A percentile compares a stretch with the other conserved stretches of the same genome.
These are phyloP conservation scores for Curvularia eragrostidis DNA, from an alignment of 2,329 filamentous ascomycete genomes.

Conservation along the genomic window DNA sequence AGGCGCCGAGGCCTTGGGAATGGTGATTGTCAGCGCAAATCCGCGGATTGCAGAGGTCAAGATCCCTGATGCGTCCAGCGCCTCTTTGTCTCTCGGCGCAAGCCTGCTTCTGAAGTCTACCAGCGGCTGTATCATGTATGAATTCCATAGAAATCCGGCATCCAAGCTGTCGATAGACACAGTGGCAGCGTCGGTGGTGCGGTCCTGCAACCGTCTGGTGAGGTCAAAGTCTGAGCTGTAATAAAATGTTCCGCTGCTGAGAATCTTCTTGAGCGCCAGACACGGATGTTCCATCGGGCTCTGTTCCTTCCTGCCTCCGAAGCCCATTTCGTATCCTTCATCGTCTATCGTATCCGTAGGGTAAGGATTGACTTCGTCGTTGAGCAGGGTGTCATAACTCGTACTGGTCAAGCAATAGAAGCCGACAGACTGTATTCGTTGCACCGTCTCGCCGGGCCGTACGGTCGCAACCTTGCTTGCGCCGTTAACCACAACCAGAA, in stretches of 20 bases:
- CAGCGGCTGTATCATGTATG: constrained; percentile 94
- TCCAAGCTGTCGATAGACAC: constrained; percentile 95
- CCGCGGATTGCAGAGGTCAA: constrained; percentile 93
- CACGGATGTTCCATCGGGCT: constrained; percentile 84
- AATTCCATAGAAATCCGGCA: constrained; percentile 95
- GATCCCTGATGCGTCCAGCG: constrained; percentile 85
- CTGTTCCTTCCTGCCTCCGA: constrained; percentile 68
- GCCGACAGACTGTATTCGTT: constrained; percentile 84
- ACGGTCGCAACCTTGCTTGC: constrained; percentile 80
- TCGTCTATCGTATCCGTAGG: constrained; percentile 60
- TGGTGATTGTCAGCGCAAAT: constrained; percentile 85
- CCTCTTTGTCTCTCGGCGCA: constrained; percentile 73
- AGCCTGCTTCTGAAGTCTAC: constrained; percentile 87
- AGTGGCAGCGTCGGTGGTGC: constrained; percentile 76
- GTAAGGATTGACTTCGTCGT: constrained; percentile 64
- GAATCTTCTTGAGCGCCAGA: constrained; percentile 85
- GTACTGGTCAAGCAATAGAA: constrained; percentile 90
- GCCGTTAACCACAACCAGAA: constrained; percentile 86
- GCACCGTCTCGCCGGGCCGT: constrained; percentile 85
- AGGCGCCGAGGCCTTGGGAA: constrained; percentile 78
- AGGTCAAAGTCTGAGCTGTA: constrained; percentile 99
- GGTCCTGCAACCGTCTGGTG: constrained; percentile 89
- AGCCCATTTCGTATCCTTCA: constrained; percentile 61
- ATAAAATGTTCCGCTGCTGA: constrained; percentile 94
- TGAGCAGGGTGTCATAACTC: constrained; percentile 79